These are phyloP conservation scores for Penicillium olsonii DNA, from an alignment of 2,329 filamentous ascomycete species.

Conservation along the genomic window DNA sequence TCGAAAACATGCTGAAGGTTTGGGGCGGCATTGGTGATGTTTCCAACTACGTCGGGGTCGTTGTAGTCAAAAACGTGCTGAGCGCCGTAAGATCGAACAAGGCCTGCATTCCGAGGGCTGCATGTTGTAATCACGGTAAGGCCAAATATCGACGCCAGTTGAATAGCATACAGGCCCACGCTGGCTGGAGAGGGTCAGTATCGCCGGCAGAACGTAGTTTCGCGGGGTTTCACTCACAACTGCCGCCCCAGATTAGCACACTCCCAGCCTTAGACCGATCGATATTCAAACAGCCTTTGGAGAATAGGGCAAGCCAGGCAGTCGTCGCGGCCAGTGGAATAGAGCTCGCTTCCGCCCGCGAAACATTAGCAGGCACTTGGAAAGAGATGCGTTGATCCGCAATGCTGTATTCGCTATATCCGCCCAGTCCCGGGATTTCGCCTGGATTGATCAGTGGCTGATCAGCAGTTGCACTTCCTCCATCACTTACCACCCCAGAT, in stretches of 20 bases:
- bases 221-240: conserved; percentile 33
- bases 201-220: neutral
- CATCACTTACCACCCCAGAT: conserved; percentile 32
- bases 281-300: conserved; percentile 40
- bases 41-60: conserved; percentile 36
- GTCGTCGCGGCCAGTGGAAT: conserved; percentile 45
- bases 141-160: conserved; percentile 34
- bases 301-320: conserved; percentile 44
- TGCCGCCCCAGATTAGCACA: conserved; percentile 50
- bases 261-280: conserved; percentile 16
- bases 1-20: conserved; percentile 44
- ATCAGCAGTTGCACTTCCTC: neutral
- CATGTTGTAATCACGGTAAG: conserved; percentile 42
- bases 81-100: conserved; percentile 37
- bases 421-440: conserved; percentile 33
- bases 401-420: conserved; percentile 42
- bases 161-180: conserved; percentile 42
- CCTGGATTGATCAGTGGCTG: neutral
- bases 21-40: conserved; percentile 36
- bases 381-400: conserved; percentile 47
- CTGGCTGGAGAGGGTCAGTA: conserved; percentile 36
- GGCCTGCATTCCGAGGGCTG: conserved; percentile 34
- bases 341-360: conserved; percentile 37
- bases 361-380: conserved; percentile 35
- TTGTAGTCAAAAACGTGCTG: conserved; percentile 45